phyloP scores from a whole-genome alignment of 257 asterid genomes.

The Ocimum tenuiflorum region DNA sequence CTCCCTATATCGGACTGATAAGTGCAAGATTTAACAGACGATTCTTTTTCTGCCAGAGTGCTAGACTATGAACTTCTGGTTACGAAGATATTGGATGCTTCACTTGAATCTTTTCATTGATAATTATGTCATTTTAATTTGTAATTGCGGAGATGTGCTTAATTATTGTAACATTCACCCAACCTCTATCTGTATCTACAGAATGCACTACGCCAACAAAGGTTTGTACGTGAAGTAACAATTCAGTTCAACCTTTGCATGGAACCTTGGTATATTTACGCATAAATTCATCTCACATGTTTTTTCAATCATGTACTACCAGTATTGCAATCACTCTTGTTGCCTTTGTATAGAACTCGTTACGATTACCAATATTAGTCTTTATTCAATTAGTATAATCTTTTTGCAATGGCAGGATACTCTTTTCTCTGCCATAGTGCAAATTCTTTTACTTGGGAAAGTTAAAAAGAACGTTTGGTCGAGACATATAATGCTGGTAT shows the following conservation, averaged over 20 bases:
- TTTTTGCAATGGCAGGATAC: conserved; percentile 6
- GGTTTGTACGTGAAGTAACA: conserved; percentile 88
- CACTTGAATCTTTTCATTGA: neutral
- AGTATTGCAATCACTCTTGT: neutral
- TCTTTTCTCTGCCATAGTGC: neutral
- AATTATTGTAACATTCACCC: conserved; percentile 8
- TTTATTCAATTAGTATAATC: neutral
- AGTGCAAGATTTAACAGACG: neutral
- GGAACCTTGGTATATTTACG: conserved; percentile 88
- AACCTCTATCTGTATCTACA: conserved; percentile 16
- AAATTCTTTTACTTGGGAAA: neutral
- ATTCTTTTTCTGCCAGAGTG: neutral
- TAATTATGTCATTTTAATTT: neutral
- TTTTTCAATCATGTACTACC: neutral
- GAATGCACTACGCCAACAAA: conserved; percentile 92
- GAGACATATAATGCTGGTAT: neutral
- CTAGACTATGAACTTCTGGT: neutral
- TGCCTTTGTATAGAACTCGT: conserved; percentile 2
- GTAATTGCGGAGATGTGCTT: neutral
- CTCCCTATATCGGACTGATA: no score
- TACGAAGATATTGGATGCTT: conserved; percentile 9
- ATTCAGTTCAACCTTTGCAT: conserved; percentile 82
- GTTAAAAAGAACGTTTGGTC: neutral
- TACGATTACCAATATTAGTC: neutral
- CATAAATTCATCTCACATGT: neutral